Base-by-base conservation (phyloP, 163 green algal genomes). In the Smithsoniella earleae region DNA sequence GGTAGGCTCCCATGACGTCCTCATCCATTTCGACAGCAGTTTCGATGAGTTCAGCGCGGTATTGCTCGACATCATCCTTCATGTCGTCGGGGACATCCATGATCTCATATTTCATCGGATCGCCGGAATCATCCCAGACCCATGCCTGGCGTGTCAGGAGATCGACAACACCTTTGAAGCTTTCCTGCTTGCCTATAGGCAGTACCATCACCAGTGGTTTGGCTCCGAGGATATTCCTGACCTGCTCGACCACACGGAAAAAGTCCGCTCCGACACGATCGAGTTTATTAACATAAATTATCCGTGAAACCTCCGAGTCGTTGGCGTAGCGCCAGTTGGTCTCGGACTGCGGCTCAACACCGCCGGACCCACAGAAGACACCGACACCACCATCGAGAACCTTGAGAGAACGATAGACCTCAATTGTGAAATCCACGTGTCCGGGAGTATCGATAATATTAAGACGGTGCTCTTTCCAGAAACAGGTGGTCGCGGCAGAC, bases 261-360 rank as follows among this genome's bases (percentile, higher is more conserved):
- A 97, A 99, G 88, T 98, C 90, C 75, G 94, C 94, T n/a, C 94
- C 94, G 85, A 96, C 88, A 44, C 94, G 83, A 84, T 99, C 94
- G 93, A 99, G 98, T 88, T 99, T 99, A 89, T 99, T 99, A 13
- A 99, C 89, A 76, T 97, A 99, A 82, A 87, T 96, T 79, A 99
- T 92, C 58, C 94, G 87, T 3, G 94, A 94, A 40, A 98, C 91
- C 65, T 81, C 69, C 79, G 89, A 90, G 76, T 87, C 87, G 84
- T 96, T 86, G 38, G 92, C 94, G 86, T 98, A 94, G 66, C 94
- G 90, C 94, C 94, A 98, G 73, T 98, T 90, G 27, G 90, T 96
- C 87, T 98, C 94, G 0, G 84, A 94, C 86, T 99, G 94, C 2
- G 94, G 94, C 91, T 99, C 94, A 44, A 99, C 94, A 43, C 94